Evolutionary conservation across 2,329 filamentous ascomycete genomes (phyloP).

Genomic region (Arthrobotrys entomopaga): DNA sequence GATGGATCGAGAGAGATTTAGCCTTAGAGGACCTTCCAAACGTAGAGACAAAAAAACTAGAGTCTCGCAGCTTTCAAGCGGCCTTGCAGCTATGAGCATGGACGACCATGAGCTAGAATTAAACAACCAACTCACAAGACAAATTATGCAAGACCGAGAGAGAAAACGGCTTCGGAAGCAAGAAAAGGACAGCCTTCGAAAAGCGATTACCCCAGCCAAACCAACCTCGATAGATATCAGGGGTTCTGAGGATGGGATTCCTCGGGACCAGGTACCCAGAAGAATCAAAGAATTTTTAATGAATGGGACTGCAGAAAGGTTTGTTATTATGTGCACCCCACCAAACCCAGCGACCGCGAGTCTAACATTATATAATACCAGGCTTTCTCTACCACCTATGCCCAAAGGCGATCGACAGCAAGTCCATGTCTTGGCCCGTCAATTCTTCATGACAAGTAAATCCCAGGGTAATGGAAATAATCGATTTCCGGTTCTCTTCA

Average conservation of each 20-base stretch:
- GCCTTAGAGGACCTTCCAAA: conserved; percentile 65
- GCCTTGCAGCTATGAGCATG: conserved; percentile 65
- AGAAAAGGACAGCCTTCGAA: conserved; percentile 75
- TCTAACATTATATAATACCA: conserved; percentile 60
- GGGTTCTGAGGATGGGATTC: conserved; percentile 80
- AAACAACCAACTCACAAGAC: conserved; percentile 68
- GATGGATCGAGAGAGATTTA: conserved; percentile 82
- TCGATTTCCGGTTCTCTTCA: conserved; percentile 80
- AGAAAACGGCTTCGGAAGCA: conserved; percentile 78
- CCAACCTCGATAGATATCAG: conserved; percentile 68
- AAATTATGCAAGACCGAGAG: conserved; percentile 74
- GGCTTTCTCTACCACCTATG: conserved; percentile 83
- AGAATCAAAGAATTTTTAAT: conserved; percentile 79
- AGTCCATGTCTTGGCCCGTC: conserved; percentile 80
- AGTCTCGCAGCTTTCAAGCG: conserved; percentile 57
- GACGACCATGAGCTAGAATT: conserved; percentile 75
- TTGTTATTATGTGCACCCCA: conserved; percentile 45
- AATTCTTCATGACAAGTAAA: conserved; percentile 82
- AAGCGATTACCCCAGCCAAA: conserved; percentile 63
- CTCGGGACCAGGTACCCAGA: conserved; percentile 73
- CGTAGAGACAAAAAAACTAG: conserved; percentile 72
- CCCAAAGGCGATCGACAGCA: conserved; percentile 78
- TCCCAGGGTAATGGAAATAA: conserved; percentile 78
- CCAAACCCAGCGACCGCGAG: neutral
- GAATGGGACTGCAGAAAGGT: conserved; percentile 70